phyloP scores from a whole-genome alignment of 805 yeast genomes.

The Cyberlindnera saturnus region DNA sequence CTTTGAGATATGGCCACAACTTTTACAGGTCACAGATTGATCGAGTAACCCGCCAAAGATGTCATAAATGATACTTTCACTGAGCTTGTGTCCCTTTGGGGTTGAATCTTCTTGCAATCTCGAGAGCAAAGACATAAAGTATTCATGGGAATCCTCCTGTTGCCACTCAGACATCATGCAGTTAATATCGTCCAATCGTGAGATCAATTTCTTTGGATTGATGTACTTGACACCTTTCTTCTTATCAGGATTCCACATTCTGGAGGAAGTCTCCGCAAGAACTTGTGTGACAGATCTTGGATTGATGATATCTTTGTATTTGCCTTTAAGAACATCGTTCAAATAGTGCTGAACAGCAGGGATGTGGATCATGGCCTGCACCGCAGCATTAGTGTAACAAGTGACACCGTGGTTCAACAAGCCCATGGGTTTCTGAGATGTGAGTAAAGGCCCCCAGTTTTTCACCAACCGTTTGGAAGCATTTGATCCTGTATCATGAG shows the following conservation, averaged over 20 bases:
- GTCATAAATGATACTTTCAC: slow-evolving; percentile 78
- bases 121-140: slow-evolving; percentile 85
- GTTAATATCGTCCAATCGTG: slow-evolving; percentile 73
- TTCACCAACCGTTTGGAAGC: slow-evolving; percentile 54
- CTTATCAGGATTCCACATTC: slow-evolving; percentile 60
- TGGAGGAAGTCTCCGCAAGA: slow-evolving; percentile 60
- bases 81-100: slow-evolving; percentile 82
- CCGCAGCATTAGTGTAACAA: slow-evolving; percentile 93
- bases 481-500: slow-evolving; percentile 60
- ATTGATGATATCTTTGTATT: slow-evolving; percentile 39
- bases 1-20: slow-evolving; percentile 74
- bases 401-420: slow-evolving; percentile 89
- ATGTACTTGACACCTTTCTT: slow-evolving; percentile 37
- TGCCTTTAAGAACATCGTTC: slow-evolving; percentile 52
- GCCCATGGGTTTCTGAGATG: slow-evolving; percentile 53
- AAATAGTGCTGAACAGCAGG: slow-evolving; percentile 88
- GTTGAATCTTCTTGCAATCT: slow-evolving; percentile 88
- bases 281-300: slow-evolving; percentile 57
- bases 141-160: slow-evolving; percentile 97
- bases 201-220: slow-evolving; percentile 71
- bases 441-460: slow-evolving; percentile 57
- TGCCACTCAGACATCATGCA: slow-evolving; percentile 98
- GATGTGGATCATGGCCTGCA: slow-evolving; percentile 83
- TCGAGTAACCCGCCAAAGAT: slow-evolving; percentile 88
- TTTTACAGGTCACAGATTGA: slow-evolving; percentile 79